phyloP scores from a whole-genome alignment of 2,329 filamentous ascomycete species.

The Lasiodiplodia theobromae region DNA sequence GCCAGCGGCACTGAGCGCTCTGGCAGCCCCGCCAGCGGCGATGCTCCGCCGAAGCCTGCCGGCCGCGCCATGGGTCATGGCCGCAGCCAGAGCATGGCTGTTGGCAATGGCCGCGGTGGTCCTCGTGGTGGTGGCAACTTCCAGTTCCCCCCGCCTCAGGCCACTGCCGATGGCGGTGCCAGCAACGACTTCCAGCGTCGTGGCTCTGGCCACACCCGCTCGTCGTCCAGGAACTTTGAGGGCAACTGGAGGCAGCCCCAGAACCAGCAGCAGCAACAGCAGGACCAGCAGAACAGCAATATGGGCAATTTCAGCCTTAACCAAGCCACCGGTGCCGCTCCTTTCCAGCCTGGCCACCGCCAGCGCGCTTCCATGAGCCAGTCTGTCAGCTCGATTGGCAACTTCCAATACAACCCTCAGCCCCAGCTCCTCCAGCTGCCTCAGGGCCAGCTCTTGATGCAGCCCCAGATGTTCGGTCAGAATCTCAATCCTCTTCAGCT shows the following conservation, averaged over 20 bases:
- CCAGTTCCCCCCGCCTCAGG: conserved; percentile 67
- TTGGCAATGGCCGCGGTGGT: conserved; percentile 71
- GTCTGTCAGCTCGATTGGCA: conserved; percentile 81
- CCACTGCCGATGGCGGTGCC: conserved; percentile 60
- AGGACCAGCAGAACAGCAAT: conserved; percentile 58
- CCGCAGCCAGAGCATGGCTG: conserved; percentile 90
- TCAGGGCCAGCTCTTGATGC: conserved; percentile 81
- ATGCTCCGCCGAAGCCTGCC: conserved; percentile 38
- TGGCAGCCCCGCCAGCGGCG: conserved; percentile 59
- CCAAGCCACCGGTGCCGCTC: conserved; percentile 72
- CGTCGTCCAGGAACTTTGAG: conserved; percentile 92
- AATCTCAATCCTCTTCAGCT: conserved; percentile 88
- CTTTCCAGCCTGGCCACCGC: conserved; percentile 93
- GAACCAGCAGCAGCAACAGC: conserved; percentile 53
- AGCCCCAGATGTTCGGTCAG: conserved; percentile 86
- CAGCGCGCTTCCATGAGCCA: conserved; percentile 82
- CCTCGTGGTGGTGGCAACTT: conserved; percentile 74
- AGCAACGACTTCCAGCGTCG: conserved; percentile 74
- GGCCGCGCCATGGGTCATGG: conserved; percentile 65
- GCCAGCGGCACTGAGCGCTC: conserved; percentile 59
- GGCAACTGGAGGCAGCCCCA: conserved; percentile 95
- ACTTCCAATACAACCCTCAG: conserved; percentile 88
- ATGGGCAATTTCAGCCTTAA: conserved; percentile 73
- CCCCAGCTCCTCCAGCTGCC: conserved; percentile 87
- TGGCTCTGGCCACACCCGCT: conserved; percentile 81